A percentile compares a stretch with the other conserved stretches of the same genome.
phyloP scores from a whole-genome alignment of 192 early-diverging fungal genomes.

The Coemansia sp. region DNA sequence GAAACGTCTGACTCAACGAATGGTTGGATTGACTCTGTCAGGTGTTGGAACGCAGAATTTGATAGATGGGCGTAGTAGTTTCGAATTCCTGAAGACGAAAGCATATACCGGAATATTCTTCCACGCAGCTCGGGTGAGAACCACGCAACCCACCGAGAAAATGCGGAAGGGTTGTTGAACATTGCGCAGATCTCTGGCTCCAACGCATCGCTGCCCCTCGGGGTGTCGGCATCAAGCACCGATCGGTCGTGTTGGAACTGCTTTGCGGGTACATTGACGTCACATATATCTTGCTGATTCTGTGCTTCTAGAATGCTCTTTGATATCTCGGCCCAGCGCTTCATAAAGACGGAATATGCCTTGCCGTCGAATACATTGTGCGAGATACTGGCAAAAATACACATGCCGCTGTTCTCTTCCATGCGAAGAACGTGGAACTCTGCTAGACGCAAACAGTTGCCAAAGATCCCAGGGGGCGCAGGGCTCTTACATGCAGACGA shows the following conservation, averaged over 20 bases:
- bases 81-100: not conserved
- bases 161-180: not conserved
- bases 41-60: not conserved
- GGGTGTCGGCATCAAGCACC: not conserved
- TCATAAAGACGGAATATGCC: not conserved
- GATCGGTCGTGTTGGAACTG: not conserved
- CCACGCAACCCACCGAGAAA: not conserved
- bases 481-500: not conserved
- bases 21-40: not conserved
- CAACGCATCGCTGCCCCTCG: not conserved
- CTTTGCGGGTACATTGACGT: not conserved
- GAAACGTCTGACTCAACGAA: not conserved
- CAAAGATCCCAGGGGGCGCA: not conserved
- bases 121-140: not conserved
- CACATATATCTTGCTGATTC: not conserved
- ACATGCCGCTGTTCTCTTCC: not conserved
- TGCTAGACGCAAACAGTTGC: not conserved
- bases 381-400: not conserved
- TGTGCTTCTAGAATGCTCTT: not conserved
- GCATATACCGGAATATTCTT: not conserved
- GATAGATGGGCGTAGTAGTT: not conserved
- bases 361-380: not conserved
- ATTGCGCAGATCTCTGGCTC: not conserved
- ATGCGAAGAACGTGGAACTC: not conserved
- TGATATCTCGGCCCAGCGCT: not conserved